Base-by-base conservation (phyloP, 495 filamentous ascomycete genomes). In the Aspergillus funiculosus region DNA sequence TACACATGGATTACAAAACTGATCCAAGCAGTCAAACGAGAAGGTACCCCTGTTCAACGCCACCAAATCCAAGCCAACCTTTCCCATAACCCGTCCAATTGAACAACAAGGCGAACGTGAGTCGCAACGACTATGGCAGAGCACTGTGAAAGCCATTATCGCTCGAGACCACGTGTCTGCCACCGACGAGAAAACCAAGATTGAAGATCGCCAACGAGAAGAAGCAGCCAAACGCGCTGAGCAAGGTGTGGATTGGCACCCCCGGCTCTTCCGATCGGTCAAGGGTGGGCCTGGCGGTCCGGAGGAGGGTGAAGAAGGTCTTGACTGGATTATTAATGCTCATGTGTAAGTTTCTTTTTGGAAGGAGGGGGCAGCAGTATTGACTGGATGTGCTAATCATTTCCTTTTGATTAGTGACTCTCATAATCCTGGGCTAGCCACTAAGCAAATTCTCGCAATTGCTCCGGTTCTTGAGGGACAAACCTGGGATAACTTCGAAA, bases 321-420 rank as follows among this genome's bases (percentile, higher is more conserved):
- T 99, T 17, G 94, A 99, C 63, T 99, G 87, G 87, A 88, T 97
- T 55, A 83, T 99, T 56, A 84, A 89, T 59, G 85, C 94, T 9
- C 71, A 83, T 48, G 80, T 97, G 88, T 96, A 68, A 67, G 83
- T 66, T 20, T 20, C 14, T 43, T 28, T 15, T 4, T 6, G 18
- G 11, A 10, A 27, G 5, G 2, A 20, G 11, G 2, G 29, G 14
- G 13, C 11, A 15, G 14, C 7, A 15, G 10, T 19, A 8, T 19
- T 11, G 22, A 26, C 32, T 46, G n/a, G 26, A 28, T 28, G n/a
- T n/a, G n/a, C 26, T 28, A 28, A 28, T 28, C 26, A 28, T 35
- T 27, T 24, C 6, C 1, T 47, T 0, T 31, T 14, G 19, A 34
- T 9, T 63, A 92, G 89, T 49, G 79, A 86, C 43, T 73, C 74